Percentiles rank a stretch among this genome's conserved stretches.
Conservation (phyloP, 2,329 filamentous ascomycete genomes). For the Penicillium sp. region DNA sequence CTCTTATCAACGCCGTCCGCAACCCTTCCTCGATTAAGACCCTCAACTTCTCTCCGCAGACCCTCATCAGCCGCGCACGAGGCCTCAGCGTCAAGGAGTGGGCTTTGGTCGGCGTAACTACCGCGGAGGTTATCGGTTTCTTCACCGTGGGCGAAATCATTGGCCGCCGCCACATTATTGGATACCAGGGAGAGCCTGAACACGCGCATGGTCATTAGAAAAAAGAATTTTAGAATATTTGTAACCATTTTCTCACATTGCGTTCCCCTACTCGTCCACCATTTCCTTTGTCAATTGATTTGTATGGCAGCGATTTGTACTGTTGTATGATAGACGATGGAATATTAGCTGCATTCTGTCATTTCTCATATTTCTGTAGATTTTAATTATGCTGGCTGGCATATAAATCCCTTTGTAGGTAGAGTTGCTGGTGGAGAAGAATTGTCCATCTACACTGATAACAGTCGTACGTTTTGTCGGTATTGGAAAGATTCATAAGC, state of each 20-base stretch:
- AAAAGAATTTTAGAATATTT: slow-evolving; percentile 14
- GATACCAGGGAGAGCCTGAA: slow-evolving; percentile 70
- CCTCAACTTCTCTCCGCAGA: slow-evolving; percentile 52
- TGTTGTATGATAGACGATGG: slow-evolving; percentile 48
- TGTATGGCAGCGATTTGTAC: slow-evolving; percentile 30
- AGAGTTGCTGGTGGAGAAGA: not conserved
- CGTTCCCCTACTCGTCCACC: slow-evolving; percentile 22
- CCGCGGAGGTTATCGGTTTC: slow-evolving; percentile 88
- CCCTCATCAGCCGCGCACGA: slow-evolving; percentile 57
- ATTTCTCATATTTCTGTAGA: slow-evolving; percentile 7
- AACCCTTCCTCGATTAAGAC: slow-evolving; percentile 62
- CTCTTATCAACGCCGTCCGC: slow-evolving; percentile 64
- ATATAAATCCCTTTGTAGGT: not conserved
- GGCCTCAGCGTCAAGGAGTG: slow-evolving; percentile 69
- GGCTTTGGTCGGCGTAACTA: slow-evolving; percentile 68
- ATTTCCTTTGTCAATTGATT: slow-evolving; percentile 28
- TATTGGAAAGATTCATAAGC: not conserved
- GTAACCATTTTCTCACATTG: slow-evolving; percentile 23
- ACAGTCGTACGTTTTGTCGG: not conserved
- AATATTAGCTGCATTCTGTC: slow-evolving; percentile 41
- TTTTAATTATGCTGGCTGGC: not conserved
- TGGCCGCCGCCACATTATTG: slow-evolving; percentile 89
- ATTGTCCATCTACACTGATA: not conserved
- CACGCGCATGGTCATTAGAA: slow-evolving; percentile 40
- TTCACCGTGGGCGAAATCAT: slow-evolving; percentile 98